Conservation (phyloP, 2,329 filamentous ascomycete species). For the Cylindrodendrum hubeiense region DNA sequence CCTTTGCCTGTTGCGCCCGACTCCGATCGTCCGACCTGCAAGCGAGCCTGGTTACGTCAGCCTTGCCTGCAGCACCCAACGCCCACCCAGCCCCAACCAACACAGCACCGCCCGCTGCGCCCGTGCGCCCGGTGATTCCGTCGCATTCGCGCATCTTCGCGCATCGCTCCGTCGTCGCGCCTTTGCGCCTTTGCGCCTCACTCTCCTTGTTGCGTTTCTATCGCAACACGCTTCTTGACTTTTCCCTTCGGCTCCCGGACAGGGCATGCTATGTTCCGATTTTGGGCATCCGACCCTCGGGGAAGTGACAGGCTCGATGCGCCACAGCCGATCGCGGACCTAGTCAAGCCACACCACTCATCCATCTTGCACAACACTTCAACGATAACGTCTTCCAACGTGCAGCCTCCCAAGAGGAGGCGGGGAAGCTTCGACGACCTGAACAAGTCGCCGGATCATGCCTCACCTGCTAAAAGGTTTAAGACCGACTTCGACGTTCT, state of each 20-base stretch:
- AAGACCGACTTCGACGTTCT: slow-evolving; percentile 50
- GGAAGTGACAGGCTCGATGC: slow-evolving; percentile 65
- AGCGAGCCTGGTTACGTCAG: slow-evolving; percentile 50
- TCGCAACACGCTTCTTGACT: slow-evolving; percentile 30
- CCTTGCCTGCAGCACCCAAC: slow-evolving; percentile 36
- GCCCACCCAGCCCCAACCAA: slow-evolving; percentile 18
- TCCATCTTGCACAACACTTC: slow-evolving; percentile 45
- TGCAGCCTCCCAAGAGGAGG: slow-evolving; percentile 56
- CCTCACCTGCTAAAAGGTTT: slow-evolving; percentile 56
- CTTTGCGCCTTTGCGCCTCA: slow-evolving; percentile 24
- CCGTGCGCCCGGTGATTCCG: slow-evolving; percentile 31
- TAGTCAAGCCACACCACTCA: slow-evolving; percentile 47
- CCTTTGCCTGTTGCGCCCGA: slow-evolving; percentile 41
- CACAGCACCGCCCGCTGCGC: slow-evolving; percentile 9
- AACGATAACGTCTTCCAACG: slow-evolving; percentile 41
- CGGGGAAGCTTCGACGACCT: slow-evolving; percentile 50
- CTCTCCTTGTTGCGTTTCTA: slow-evolving; percentile 28
- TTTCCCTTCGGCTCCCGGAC: slow-evolving; percentile 38
- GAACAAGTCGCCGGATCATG: slow-evolving; percentile 40
- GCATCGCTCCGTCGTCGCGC: slow-evolving; percentile 40
- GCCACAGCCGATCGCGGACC: slow-evolving; percentile 55
- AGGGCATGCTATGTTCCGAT: slow-evolving; percentile 70
- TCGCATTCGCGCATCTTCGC: slow-evolving; percentile 26
- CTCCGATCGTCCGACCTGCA: slow-evolving; percentile 45
- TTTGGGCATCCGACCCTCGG: slow-evolving; percentile 70